Evolutionary conservation across 306 rosid genomes (phyloP), one percentile per base, ranked within the genome.

Genomic region (Arachis hypogaea): DNA sequence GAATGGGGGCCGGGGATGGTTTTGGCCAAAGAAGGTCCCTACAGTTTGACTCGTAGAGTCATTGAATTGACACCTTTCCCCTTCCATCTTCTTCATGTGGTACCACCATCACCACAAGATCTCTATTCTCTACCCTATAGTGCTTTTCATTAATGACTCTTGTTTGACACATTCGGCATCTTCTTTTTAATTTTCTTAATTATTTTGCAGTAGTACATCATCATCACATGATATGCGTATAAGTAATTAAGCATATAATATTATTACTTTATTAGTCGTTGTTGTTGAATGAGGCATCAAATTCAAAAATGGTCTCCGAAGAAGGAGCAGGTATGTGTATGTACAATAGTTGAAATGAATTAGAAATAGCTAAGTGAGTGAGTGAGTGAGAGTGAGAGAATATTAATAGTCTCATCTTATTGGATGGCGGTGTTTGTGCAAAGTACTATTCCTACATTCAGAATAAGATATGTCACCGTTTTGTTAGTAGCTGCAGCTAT

Each of bases 1-100:
- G 11, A 59, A 42, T 46, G 57, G 66, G 58, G 58, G 28, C 28
- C 28, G 28, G 14, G 40, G 36, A 33, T 11, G 3, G 38, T 57
- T 52, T 62, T 74, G 77, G 54, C 57, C 75, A 66, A 58, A 33
- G 57, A 81, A 78, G 78, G 85, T 16, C 82, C 85, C 85, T 45
- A 52, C 68, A 46, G 5, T 61, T 76, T 72, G 85, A 81, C 82
- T 55, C 64, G n/a, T 11, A 40, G 68, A 67, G 49, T 79, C 36
- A 33, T 4, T 52, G 51, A 72, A 67, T 52, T 75, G 68, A 77
- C 85, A 66, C 78, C 41, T 50, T 46, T 51, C 29, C 29, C 28
- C 18, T 42, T 42, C 67, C 29, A 14, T n/a, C 18, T 42, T 42
- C 67, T 55, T 54, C 46, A 67, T 45, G 79, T 72, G 85, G 68